Conservation (phyloP, 768 basidiomycete genomes). For the Lactarius hengduanensis region DNA sequence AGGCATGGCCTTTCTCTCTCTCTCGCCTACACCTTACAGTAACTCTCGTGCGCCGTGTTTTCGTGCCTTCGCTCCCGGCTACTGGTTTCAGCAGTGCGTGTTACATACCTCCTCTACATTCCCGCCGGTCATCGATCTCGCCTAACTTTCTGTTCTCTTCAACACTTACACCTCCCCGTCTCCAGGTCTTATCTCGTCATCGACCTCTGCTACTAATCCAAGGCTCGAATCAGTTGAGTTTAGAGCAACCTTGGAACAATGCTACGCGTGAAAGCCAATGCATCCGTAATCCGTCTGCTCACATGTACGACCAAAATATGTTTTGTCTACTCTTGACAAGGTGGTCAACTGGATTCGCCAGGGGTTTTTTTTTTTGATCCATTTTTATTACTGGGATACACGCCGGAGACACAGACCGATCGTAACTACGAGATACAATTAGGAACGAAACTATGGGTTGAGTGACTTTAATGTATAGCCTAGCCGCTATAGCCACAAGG, state of each 20-base stretch:
- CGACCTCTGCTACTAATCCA: constrained; percentile 48
- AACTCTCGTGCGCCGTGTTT: not conserved
- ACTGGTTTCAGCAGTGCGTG: constrained; percentile 12
- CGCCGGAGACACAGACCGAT: too few species aligned
- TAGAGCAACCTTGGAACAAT: constrained; percentile 87
- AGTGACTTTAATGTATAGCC: too few species aligned
- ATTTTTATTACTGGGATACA: too few species aligned
- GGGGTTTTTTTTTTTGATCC: too few species aligned
- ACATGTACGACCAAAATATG: constrained; percentile 69
- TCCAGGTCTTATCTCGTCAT: constrained; percentile 42
- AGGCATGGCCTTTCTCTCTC: constrained; percentile 7
- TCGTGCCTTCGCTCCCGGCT: constrained; percentile 6
- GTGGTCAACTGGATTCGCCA: constrained; percentile 41
- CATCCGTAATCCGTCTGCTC: not conserved
- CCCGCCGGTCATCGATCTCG: not conserved
- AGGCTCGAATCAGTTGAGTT: constrained; percentile 79
- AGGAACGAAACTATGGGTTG: too few species aligned
- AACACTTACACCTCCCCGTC: constrained; percentile 41
- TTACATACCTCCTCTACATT: not conserved
- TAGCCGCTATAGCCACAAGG: too few species aligned
- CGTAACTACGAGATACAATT: too few species aligned
- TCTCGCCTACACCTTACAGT: not conserved
- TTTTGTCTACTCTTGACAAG: constrained; percentile 93
- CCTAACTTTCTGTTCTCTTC: constrained; percentile 56
- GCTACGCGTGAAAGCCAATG: constrained; percentile 51